Evolutionary conservation across 768 basidiomycete species (phyloP).

Genomic region (Suillus brevipes): DNA sequence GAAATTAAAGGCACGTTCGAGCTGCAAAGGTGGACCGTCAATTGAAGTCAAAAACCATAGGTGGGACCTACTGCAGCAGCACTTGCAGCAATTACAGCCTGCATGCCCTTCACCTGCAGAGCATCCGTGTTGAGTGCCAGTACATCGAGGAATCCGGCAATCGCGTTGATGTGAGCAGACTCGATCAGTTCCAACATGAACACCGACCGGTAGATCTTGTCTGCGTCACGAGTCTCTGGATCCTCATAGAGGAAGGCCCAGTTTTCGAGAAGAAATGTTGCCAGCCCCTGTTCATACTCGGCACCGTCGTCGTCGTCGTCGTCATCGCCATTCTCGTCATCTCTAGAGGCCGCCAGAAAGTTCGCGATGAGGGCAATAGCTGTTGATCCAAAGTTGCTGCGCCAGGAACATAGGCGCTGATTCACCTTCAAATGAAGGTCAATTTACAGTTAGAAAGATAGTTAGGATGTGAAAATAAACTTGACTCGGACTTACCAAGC

Average conservation of each 20-base stretch:
- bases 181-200: constrained; percentile 11
- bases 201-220: background rate
- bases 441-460: no score
- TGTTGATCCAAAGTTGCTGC: constrained; percentile 9
- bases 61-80: constrained; percentile 7
- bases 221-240: no score
- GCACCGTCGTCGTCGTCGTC: background rate
- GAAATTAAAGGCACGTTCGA: constrained; percentile 7
- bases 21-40: constrained; percentile 6
- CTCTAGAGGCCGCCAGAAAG: background rate
- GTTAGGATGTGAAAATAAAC: no score
- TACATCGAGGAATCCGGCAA: constrained; percentile 1
- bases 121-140: background rate
- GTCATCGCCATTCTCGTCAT: background rate
- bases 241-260: constrained; percentile 11
- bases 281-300: no score
- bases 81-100: constrained; percentile 7
- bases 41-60: background rate
- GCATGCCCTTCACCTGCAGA: constrained; percentile 1
- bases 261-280: background rate
- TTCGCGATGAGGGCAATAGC: constrained; percentile 8
- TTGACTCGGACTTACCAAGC: no score
- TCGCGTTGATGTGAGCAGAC: constrained; percentile 3
- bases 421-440: no score
- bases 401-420: constrained; percentile 13